Evolutionary conservation across 1,284 basidiomycete genomes (phyloP).

Genomic region (Moniliella sp.): DNA sequence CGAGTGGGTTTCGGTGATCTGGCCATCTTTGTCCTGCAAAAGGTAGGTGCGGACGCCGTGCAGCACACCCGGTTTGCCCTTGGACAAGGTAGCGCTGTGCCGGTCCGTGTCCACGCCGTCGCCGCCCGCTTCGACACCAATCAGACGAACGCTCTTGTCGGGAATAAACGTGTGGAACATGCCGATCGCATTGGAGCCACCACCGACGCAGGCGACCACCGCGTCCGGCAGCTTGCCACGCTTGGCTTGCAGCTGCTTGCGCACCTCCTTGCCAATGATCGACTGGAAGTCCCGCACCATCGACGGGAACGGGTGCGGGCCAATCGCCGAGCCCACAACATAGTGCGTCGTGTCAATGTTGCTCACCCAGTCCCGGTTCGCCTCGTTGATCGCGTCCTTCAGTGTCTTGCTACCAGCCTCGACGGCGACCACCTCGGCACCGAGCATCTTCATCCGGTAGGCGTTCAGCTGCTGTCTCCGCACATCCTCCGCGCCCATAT

Average conservation of each 20-base stretch:
- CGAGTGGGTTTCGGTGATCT: slow-evolving; percentile 93
- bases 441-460: slow-evolving; percentile 91
- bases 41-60: slow-evolving; percentile 91
- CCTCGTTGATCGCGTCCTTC: slow-evolving; percentile 51
- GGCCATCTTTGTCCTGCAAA: slow-evolving; percentile 64
- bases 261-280: slow-evolving; percentile 85
- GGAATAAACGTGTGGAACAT: slow-evolving; percentile 24
- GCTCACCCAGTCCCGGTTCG: slow-evolving; percentile 68
- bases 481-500: slow-evolving; percentile 96
- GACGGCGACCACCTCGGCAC: slow-evolving; percentile 69
- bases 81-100: slow-evolving; percentile 76
- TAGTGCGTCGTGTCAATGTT: slow-evolving; percentile 72
- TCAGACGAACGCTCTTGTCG: slow-evolving; percentile 20
- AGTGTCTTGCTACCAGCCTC: slow-evolving; percentile 77
- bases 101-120: slow-evolving; percentile 65
- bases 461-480: slow-evolving; percentile 84
- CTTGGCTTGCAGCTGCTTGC: slow-evolving; percentile 53
- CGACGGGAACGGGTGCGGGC: slow-evolving; percentile 94
- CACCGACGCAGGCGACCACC: slow-evolving; percentile 87
- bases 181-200: slow-evolving; percentile 90
- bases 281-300: slow-evolving; percentile 95
- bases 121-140: slow-evolving; percentile 30
- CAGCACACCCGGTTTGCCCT: slow-evolving; percentile 75
- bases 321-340: slow-evolving; percentile 85
- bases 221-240: slow-evolving; percentile 73